phyloP scores from a whole-genome alignment of 148 eudicot species.

The Dysphania ambrosioides region DNA sequence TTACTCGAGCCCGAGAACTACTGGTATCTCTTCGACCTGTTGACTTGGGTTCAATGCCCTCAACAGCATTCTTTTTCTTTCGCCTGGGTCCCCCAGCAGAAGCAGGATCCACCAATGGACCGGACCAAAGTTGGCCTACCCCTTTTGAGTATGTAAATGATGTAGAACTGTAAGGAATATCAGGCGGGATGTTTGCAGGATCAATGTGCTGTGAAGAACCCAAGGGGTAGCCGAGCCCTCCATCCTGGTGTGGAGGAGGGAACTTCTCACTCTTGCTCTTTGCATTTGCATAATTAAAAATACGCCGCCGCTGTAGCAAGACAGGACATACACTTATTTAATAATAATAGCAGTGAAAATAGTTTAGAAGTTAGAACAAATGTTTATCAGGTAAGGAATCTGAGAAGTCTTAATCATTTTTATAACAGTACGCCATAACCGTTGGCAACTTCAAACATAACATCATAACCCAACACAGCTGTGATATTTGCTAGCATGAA shows the following conservation, averaged over 20 bases:
- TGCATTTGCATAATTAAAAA: conserved; percentile 85
- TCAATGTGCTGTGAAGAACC: conserved; percentile 89
- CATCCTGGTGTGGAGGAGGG: conserved; percentile 98
- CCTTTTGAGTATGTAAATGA: conserved; percentile 67
- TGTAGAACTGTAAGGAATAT: conserved; percentile 72
- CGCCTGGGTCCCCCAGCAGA: conserved; percentile 54
- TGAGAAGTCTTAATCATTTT: no score
- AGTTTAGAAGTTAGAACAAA: neutral
- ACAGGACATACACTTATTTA: neutral
- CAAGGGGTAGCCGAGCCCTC: conserved; percentile 81
- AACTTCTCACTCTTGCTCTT: conserved; percentile 98
- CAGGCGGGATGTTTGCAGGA: conserved; percentile 68
- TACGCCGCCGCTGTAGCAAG: conserved; percentile 71
- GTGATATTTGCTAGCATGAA: neutral
- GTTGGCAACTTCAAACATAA: no score
- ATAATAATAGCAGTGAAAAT: neutral
- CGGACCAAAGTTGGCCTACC: conserved; percentile 77
- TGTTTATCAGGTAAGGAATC: neutral
- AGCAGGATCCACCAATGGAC: conserved; percentile 76
- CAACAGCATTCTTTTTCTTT: conserved; percentile 43
- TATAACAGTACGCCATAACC: no score
- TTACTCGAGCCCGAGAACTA: conserved; percentile 33
- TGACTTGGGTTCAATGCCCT: conserved; percentile 28
- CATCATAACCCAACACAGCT: neutral
- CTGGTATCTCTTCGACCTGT: conserved; percentile 34